phyloP scores from a whole-genome alignment of 2,329 filamentous ascomycete species.

The Penicillium sp. region DNA sequence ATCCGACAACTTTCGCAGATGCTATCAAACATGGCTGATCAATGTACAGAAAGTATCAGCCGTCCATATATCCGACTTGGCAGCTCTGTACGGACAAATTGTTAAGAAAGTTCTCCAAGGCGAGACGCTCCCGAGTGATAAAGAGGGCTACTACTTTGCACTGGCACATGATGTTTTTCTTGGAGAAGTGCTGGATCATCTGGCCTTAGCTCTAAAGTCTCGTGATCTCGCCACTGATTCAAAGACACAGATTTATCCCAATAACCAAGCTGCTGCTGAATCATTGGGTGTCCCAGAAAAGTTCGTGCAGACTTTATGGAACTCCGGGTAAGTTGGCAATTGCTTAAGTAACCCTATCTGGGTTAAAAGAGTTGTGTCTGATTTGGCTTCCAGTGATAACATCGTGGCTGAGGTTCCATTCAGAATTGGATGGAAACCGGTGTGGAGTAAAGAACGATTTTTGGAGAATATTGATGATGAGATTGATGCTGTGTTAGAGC shows the following conservation, averaged over 20 bases:
- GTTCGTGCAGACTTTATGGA: neutral
- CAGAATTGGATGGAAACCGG: slow-evolving; percentile 2
- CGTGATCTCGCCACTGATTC: neutral
- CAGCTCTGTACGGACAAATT: neutral
- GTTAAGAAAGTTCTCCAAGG: neutral
- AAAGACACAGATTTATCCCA: neutral
- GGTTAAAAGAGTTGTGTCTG: neutral
- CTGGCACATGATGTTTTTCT: neutral
- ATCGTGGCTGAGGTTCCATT: neutral
- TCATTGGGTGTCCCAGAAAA: neutral
- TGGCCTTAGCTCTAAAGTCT: neutral
- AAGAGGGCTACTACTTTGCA: neutral
- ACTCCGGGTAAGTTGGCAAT: neutral
- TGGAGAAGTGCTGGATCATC: neutral
- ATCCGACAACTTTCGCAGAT: neutral
- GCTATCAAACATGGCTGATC: neutral
- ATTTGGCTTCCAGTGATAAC: neutral
- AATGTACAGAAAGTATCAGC: neutral
- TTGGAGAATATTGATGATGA: slow-evolving; percentile 2
- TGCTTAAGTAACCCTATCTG: neutral
- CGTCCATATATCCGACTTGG: neutral
- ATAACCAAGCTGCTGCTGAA: neutral
- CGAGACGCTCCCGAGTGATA: neutral
- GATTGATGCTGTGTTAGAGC: slow-evolving; percentile 2
- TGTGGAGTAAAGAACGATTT: slow-evolving; percentile 2